These are phyloP conservation scores for Gossypium anomalum DNA, from an alignment of 345 rosid species.

Conservation along the genomic window DNA sequence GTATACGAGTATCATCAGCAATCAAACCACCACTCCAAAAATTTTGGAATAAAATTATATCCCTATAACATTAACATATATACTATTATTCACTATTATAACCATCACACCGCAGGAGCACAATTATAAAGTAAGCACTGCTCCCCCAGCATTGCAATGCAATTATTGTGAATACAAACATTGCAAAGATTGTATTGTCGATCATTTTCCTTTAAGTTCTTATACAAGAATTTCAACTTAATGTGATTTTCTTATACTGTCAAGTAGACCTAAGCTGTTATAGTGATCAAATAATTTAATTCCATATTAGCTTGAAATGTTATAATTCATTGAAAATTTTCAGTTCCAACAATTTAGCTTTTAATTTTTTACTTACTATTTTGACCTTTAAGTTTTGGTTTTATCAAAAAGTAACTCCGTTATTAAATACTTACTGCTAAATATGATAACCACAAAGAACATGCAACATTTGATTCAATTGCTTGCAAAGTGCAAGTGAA, in stretches of 20 bases:
- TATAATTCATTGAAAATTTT: no score
- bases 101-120: background rate
- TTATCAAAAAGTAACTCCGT: no score
- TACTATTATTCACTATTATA: background rate
- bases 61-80: background rate
- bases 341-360: no score
- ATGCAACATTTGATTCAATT: no score
- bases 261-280: conserved; percentile 18
- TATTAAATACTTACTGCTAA: no score
- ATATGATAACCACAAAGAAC: no score
- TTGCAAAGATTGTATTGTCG: background rate
- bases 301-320: no score
- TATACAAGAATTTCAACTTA: background rate
- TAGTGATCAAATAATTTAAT: no score
- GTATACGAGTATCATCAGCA: background rate
- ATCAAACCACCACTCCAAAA: background rate
- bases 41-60: background rate
- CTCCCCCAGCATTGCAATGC: no score
- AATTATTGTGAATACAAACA: background rate
- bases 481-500: no score
- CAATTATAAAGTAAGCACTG: background rate
- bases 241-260: background rate
- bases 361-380: no score
- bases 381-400: no score
- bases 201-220: background rate